Percentiles rank a stretch among this genome's conserved stretches.
Evolutionary conservation across 2,329 filamentous ascomycete species (phyloP).

Genomic region (Calycina marina): DNA sequence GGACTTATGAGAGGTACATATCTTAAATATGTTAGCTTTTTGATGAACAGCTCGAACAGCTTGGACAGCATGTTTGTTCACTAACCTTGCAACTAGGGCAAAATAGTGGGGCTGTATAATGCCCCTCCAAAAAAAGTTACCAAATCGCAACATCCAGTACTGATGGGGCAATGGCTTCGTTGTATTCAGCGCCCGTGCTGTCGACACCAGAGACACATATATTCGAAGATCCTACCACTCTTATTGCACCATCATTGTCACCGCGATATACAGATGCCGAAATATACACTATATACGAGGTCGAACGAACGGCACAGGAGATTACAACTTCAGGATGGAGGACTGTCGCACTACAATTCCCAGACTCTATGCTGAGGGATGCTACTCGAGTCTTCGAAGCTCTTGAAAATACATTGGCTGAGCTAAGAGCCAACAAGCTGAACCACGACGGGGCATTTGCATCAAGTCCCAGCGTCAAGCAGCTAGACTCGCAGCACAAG

Average conservation of each 20-base stretch:
- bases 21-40: no score
- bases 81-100: no score
- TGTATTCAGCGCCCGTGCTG: conserved; percentile 37
- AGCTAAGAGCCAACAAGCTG: not conserved
- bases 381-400: conserved; percentile 64
- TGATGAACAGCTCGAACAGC: no score
- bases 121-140: no score
- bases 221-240: conserved; percentile 34
- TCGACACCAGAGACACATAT: conserved; percentile 48
- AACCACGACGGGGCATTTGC: not conserved
- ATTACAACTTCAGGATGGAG: conserved; percentile 58
- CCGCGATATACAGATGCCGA: conserved; percentile 41
- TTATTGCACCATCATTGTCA: not conserved
- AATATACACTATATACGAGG: conserved; percentile 67
- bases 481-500: conserved; percentile 2
- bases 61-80: no score
- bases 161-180: conserved; percentile 4
- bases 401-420: conserved; percentile 35
- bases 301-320: conserved; percentile 62
- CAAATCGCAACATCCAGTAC: no score
- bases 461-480: conserved; percentile 1
- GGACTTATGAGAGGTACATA: no score
- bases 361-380: conserved; percentile 81
- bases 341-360: conserved; percentile 84
- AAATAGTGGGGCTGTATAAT: no score